Evolutionary conservation across 345 rosid genomes (phyloP).

Genomic region (Hibiscus trionum): DNA sequence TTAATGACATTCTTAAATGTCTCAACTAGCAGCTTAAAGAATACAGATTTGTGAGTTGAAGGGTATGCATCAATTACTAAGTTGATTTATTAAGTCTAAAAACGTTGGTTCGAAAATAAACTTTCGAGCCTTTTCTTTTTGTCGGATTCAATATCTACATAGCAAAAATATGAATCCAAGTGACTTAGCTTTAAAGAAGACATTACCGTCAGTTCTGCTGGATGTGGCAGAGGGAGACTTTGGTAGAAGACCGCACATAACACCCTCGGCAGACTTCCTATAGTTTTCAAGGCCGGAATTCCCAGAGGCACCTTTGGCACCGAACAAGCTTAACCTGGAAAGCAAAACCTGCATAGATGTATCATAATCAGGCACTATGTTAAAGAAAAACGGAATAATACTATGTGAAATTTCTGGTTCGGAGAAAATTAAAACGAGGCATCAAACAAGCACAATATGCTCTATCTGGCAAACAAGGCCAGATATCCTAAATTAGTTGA

Average conservation of each 20-base stretch:
- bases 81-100: neutral
- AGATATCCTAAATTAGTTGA: too few species aligned
- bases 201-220: conserved; percentile 74
- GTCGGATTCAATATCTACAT: neutral
- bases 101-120: neutral
- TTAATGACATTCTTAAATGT: too few species aligned
- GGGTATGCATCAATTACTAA: too few species aligned
- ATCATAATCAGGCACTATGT: neutral
- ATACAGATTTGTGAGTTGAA: neutral
- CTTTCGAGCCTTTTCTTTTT: neutral
- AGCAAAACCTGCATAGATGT: conserved; percentile 57
- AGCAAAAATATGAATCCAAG: neutral
- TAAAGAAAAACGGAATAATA: neutral
- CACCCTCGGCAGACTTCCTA: conserved; percentile 77
- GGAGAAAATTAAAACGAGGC: neutral
- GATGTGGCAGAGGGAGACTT: conserved; percentile 79
- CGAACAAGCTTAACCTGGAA: conserved; percentile 73
- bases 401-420: neutral
- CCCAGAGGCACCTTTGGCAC: conserved; percentile 46
- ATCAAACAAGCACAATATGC: neutral
- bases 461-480: neutral
- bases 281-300: conserved; percentile 55
- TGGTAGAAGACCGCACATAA: conserved; percentile 86
- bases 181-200: neutral
- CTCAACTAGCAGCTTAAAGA: too few species aligned